These are phyloP conservation scores for Pythium guiyangense DNA, from an alignment of 352 stramenopile genomes.

Conservation along the genomic window DNA sequence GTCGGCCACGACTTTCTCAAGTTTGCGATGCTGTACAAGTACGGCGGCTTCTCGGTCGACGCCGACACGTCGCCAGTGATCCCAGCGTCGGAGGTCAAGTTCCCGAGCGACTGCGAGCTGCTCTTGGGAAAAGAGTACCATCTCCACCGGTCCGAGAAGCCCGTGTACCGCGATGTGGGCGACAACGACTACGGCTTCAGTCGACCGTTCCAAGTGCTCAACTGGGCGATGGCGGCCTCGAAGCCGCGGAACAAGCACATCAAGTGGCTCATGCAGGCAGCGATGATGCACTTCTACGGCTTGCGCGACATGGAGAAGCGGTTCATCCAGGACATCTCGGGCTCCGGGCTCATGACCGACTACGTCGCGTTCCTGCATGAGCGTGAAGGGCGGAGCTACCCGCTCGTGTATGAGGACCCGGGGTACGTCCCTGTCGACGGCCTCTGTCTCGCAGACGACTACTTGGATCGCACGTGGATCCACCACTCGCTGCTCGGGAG, in stretches of 20 bases:
- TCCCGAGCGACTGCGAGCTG: slow-evolving; percentile 6
- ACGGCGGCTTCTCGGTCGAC: no score
- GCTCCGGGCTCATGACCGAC: slow-evolving; percentile 14
- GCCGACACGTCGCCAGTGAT: slow-evolving; percentile 6
- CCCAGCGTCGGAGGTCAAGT: background rate
- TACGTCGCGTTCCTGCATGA: slow-evolving; percentile 17
- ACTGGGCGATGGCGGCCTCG: slow-evolving; percentile 13
- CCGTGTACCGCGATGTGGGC: slow-evolving; percentile 6
- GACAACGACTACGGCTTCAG: slow-evolving; percentile 8
- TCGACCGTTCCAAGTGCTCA: slow-evolving; percentile 16
- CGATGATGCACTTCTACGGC: slow-evolving; percentile 16
- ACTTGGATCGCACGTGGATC: slow-evolving; percentile 5
- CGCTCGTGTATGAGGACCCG: background rate
- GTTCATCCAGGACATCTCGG: slow-evolving; percentile 12
- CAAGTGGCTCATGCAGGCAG: slow-evolving; percentile 8
- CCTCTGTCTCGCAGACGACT: slow-evolving; percentile 8
- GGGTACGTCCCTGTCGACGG: slow-evolving; percentile 9
- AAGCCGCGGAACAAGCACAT: slow-evolving; percentile 12
- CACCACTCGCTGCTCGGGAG: slow-evolving; percentile 1
- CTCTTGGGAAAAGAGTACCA: slow-evolving; percentile 11
- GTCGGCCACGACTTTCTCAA: slow-evolving; percentile 12
- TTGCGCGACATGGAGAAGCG: slow-evolving; percentile 15
- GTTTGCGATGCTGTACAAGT: no score
- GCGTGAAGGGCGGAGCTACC: slow-evolving; percentile 3
- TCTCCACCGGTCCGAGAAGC: background rate